Percentiles rank a stretch among this genome's conserved stretches.
Conservation (phyloP, 805 yeast genomes). For the Citeromyces nyonsensis region DNA sequence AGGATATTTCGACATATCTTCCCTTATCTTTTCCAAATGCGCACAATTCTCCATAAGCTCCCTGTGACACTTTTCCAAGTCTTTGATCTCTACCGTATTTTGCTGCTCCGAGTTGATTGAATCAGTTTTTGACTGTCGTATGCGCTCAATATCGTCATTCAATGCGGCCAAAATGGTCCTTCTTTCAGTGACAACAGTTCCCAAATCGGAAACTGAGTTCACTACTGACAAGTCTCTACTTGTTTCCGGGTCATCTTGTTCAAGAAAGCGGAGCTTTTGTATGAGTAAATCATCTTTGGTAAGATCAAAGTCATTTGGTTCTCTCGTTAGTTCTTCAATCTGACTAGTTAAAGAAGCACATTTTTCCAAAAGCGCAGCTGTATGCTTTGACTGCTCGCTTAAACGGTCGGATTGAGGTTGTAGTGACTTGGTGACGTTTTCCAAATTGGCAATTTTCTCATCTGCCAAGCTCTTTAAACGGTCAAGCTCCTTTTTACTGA, state of each 20-base stretch:
- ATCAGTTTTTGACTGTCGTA: no score
- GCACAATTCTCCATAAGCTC: no score
- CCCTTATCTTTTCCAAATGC: no score
- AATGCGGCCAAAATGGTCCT: background rate
- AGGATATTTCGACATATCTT: no score
- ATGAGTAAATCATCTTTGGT: no score
- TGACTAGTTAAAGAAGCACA: background rate
- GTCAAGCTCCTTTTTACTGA: background rate
- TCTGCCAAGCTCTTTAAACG: background rate
- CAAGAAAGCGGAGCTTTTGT: no score
- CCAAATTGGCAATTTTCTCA: background rate
- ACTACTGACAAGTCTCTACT: background rate
- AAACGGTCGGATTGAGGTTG: background rate
- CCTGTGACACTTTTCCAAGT: background rate
- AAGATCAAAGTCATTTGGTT: background rate
- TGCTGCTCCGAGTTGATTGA: constrained; percentile 2
- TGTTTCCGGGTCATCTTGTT: no score
- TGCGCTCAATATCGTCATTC: background rate
- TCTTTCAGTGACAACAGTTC: background rate
- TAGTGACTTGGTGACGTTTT: background rate
- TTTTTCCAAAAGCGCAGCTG: background rate
- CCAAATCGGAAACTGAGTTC: background rate
- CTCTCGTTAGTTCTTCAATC: background rate
- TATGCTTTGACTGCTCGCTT: background rate
- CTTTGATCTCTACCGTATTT: constrained; percentile 5